phyloP scores from a whole-genome alignment of 1,284 basidiomycete genomes.

The Puccinia triticina region DNA sequence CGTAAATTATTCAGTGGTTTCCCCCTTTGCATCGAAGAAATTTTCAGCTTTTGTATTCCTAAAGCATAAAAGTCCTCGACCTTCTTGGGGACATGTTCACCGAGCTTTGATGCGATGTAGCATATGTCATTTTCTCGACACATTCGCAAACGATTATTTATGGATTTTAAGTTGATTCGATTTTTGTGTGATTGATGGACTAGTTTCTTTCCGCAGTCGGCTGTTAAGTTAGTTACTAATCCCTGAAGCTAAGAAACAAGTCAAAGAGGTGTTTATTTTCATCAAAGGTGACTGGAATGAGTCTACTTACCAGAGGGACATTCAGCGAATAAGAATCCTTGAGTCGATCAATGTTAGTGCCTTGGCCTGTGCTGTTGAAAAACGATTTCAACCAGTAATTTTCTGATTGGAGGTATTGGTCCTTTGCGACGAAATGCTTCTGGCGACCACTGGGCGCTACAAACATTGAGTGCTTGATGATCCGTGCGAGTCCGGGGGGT shows the following conservation, averaged over 20 bases:
- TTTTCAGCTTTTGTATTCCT: not conserved
- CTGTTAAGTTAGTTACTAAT: not conserved
- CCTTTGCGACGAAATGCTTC: conserved; percentile 8
- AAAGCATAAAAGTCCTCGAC: not conserved
- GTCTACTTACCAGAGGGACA: not conserved
- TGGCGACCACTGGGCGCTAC: not conserved
- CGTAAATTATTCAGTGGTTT: not conserved
- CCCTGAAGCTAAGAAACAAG: not conserved
- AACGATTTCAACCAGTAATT: conserved; percentile 38
- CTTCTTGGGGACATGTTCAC: not conserved
- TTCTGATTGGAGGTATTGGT: not conserved
- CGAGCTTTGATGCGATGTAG: not conserved
- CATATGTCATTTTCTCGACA: not conserved
- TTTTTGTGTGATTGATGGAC: not conserved
- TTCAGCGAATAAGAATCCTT: conserved; percentile 11
- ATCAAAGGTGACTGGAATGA: not conserved
- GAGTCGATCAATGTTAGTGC: conserved; percentile 10
- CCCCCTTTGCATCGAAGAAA: not conserved
- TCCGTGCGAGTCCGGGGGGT: not conserved
- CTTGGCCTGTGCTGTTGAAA: conserved; percentile 17
- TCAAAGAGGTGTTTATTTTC: not conserved
- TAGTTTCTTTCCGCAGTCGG: not conserved
- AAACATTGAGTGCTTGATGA: not conserved
- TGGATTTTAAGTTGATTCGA: not conserved
- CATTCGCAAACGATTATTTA: not conserved